These are phyloP conservation scores for Allium fistulosum DNA, from an alignment of 106 monocot species.

Conservation along the genomic window DNA sequence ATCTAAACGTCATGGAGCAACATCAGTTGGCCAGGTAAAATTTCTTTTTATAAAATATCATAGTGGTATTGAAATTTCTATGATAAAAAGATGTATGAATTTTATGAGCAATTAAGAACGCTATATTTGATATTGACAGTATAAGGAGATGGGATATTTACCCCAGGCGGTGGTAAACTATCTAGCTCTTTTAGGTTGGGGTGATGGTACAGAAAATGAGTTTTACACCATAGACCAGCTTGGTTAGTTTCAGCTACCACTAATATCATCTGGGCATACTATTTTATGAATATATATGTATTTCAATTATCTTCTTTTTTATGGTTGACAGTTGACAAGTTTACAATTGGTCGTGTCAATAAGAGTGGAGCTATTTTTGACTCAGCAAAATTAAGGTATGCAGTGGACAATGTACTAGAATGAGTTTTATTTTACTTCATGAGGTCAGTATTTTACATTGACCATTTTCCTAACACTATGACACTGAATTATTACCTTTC, in stretches of 20 bases:
- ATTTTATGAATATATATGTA: constrained; percentile 1
- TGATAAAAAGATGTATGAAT: too few relatives aligned
- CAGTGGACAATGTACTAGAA: not conserved
- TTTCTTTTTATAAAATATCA: not conserved
- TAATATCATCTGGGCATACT: constrained; percentile 1
- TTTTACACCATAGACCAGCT: constrained; percentile 90
- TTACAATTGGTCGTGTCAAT: constrained; percentile 87
- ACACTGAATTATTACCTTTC: too few relatives aligned
- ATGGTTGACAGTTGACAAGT: constrained; percentile 60
- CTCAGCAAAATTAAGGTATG: constrained; percentile 83
- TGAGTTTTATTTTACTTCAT: too few relatives aligned
- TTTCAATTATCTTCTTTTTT: constrained; percentile 10
- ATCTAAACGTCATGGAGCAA: constrained; percentile 99
- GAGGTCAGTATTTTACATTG: too few relatives aligned
- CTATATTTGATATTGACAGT: constrained; percentile 22
- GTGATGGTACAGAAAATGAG: constrained; percentile 99
- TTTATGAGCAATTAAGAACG: too few relatives aligned
- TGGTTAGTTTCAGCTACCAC: constrained; percentile 34
- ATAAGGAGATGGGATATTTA: constrained; percentile 94
- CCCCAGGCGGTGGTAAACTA: constrained; percentile 97
- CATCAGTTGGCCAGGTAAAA: constrained; percentile 95
- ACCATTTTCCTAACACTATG: too few relatives aligned
- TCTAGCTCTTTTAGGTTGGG: constrained; percentile 91
- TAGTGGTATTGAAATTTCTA: too few relatives aligned
- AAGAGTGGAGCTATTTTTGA: constrained; percentile 98